Conservation (phyloP, 306 rosid species). For the Benincasa hispida region DNA sequence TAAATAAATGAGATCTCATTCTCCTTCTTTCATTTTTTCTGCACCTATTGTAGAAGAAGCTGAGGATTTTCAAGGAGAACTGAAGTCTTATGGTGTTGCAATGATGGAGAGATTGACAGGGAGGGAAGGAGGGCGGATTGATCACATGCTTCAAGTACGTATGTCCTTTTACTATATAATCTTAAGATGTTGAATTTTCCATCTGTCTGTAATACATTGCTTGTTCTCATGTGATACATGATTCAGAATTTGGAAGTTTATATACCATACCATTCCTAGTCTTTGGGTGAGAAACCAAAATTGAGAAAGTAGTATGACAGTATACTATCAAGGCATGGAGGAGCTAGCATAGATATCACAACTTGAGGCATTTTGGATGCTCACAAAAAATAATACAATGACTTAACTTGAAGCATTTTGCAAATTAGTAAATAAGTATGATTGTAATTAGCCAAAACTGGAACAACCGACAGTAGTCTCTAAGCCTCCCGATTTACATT, state of each 20-base stretch:
- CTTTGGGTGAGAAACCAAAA: not conserved
- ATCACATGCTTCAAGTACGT: slow-evolving; percentile 86
- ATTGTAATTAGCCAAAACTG: not conserved
- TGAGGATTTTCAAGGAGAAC: slow-evolving; percentile 48
- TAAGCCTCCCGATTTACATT: not conserved
- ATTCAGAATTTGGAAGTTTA: not conserved
- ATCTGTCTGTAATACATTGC: not conserved
- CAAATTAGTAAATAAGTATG: not conserved
- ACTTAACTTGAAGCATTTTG: not conserved
- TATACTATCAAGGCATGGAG: not conserved
- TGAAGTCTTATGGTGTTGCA: slow-evolving; percentile 61
- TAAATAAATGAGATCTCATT: not conserved
- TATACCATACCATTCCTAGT: not conserved
- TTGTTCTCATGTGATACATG: not conserved
- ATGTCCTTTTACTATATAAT: slow-evolving; percentile 8
- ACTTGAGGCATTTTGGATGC: not conserved
- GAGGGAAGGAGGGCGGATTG: slow-evolving; percentile 65
- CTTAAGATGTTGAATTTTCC: not conserved
- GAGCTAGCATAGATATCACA: not conserved
- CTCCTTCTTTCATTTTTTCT: slow-evolving; percentile 1
- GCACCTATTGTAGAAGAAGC: slow-evolving; percentile 26
- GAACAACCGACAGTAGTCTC: not conserved
- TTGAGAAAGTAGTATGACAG: not conserved
- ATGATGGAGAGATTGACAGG: slow-evolving; percentile 83
- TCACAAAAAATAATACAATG: not conserved